A percentile compares a stretch with the other conserved stretches of the same genome.
These are phyloP conservation scores for Dryas integrifolia DNA, from an alignment of 331 rosid species.

Conservation along the genomic window DNA sequence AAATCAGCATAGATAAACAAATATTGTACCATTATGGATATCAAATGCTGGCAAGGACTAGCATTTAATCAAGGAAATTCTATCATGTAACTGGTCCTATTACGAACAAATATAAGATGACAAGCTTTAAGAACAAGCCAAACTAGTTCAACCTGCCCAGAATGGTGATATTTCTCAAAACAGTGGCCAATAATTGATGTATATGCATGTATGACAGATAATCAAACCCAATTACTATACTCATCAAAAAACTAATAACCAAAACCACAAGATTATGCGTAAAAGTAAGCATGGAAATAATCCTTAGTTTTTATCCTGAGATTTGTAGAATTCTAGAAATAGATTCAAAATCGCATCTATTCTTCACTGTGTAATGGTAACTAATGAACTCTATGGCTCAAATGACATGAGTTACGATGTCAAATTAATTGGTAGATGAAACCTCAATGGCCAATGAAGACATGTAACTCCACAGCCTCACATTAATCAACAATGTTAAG, in stretches of 20 bases:
- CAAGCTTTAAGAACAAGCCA: background rate
- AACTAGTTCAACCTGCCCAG: background rate
- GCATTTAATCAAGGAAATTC: background rate
- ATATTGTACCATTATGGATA: background rate
- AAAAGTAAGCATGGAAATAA: background rate
- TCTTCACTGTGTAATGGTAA: background rate
- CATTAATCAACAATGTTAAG: background rate
- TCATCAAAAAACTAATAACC: background rate
- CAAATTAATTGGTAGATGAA: background rate
- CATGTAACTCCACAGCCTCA: background rate
- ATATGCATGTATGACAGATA: background rate
- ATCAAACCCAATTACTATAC: background rate
- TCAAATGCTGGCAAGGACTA: background rate
- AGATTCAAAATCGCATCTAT: background rate
- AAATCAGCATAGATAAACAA: conserved; percentile 15
- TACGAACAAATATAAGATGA: background rate
- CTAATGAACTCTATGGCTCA: background rate
- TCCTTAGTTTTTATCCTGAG: background rate
- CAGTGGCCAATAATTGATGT: background rate
- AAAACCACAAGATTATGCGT: background rate
- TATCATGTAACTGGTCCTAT: background rate
- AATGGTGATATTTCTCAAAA: background rate
- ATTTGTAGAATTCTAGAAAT: background rate
- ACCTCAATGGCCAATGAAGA: background rate
- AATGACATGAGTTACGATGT: background rate